Evolutionary conservation across 805 yeast genomes (phyloP).

Genomic region (Candida orba): DNA sequence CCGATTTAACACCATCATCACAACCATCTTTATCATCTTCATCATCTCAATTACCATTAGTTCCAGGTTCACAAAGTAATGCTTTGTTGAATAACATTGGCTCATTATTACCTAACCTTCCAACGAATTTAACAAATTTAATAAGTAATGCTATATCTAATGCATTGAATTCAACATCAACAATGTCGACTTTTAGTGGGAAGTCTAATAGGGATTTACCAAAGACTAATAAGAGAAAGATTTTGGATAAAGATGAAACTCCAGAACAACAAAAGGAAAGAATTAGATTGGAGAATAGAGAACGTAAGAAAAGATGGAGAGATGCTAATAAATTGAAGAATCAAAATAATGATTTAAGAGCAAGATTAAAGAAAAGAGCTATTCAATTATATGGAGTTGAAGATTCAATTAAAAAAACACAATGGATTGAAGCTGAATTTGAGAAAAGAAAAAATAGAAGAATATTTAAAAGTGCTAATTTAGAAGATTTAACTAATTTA

Average conservation of each 20-base stretch:
- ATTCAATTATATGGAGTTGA: slow-evolving; percentile 53
- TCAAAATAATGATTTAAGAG: slow-evolving; percentile 80
- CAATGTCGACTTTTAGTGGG: background rate
- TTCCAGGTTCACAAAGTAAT: slow-evolving; percentile 15
- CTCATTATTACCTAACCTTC: slow-evolving; percentile 16
- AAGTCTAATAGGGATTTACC: background rate
- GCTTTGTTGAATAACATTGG: background rate
- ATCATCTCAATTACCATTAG: background rate
- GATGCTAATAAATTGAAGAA: slow-evolving; percentile 73
- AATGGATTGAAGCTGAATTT: slow-evolving; percentile 76
- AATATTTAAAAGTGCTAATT: slow-evolving; percentile 33
- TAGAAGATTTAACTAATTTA: slow-evolving; percentile 23
- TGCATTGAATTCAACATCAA: slow-evolving; percentile 9
- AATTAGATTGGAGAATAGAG: slow-evolving; percentile 61
- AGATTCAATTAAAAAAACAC: slow-evolving; percentile 44
- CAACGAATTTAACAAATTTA: slow-evolving; percentile 16
- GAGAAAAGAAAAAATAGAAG: slow-evolving; percentile 57
- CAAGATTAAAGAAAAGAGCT: slow-evolving; percentile 73
- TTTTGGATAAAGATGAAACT: slow-evolving; percentile 18
- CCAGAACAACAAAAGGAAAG: slow-evolving; percentile 41
- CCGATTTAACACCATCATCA: background rate
- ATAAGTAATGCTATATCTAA: slow-evolving; percentile 21
- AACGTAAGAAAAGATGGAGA: slow-evolving; percentile 78
- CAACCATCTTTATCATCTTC: background rate
- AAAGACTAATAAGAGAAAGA: slow-evolving; percentile 13